These are phyloP conservation scores for Epichloe elymi DNA, from an alignment of 2,329 filamentous ascomycete genomes.

Conservation along the genomic window DNA sequence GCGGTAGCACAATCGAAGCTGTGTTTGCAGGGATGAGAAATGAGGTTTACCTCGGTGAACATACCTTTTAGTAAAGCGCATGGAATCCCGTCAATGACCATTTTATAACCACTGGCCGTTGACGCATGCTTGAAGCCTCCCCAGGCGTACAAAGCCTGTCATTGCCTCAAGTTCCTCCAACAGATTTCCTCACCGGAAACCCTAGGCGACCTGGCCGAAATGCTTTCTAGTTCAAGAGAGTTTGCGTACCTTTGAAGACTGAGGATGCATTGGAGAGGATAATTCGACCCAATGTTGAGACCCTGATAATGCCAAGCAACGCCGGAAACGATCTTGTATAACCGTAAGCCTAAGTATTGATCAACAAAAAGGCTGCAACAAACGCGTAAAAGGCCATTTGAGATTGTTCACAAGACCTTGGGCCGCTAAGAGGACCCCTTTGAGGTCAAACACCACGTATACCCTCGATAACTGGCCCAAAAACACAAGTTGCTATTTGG, in stretches of 20 bases:
- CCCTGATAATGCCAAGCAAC: background rate
- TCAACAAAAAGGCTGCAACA: background rate
- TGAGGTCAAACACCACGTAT: background rate
- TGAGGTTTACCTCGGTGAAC: conserved; percentile 2
- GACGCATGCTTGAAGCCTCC: background rate
- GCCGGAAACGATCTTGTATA: background rate
- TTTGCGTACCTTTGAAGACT: conserved; percentile 4
- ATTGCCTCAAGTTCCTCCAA: background rate
- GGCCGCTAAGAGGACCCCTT: background rate
- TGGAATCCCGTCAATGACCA: background rate
- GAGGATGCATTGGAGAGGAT: conserved; percentile 4
- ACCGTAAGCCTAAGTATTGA: background rate
- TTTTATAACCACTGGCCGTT: background rate
- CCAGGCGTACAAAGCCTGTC: background rate
- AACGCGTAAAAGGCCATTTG: background rate
- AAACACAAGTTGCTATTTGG: background rate
- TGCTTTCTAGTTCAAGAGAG: background rate
- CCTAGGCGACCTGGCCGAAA: too few relatives aligned
- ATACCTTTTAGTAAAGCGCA: conserved; percentile 3
- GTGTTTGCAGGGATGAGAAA: conserved; percentile 3
- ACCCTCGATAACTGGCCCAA: background rate
- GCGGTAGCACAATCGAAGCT: background rate
- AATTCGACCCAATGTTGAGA: background rate
- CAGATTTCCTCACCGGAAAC: background rate
- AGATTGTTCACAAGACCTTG: background rate